Evolutionary conservation across 345 rosid genomes (phyloP), one percentile per base, ranked within the genome.

Genomic region (Angophora floribunda): DNA sequence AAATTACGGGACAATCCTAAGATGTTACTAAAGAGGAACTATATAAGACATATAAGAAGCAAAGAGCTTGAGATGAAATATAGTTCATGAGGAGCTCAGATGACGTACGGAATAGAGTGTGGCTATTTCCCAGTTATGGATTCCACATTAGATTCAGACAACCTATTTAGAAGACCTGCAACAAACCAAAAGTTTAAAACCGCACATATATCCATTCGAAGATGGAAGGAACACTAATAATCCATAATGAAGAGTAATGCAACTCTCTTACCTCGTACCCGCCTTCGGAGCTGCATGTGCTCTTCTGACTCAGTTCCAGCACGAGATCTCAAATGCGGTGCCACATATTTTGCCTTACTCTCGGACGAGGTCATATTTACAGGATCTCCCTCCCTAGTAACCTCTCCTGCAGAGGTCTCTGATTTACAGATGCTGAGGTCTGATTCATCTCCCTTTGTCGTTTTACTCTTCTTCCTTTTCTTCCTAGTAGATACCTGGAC

Each of bases 91-190:
- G n/a, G 59, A 87, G 88, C 61, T 75, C 16, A 51, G 85, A 89
- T 55, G 89, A 88, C 96, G 52, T 94, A 98, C 99, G 41, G 89
- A 92, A 90, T 93, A 94, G 87, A 98, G 92, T 84, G 93, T 88
- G 85, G 98, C 91, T 90, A 95, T 93, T 87, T 97, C 98, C 93
- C 96, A 2, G 99, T 95, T 87, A 97, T 88, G 87, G 98, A 93
- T 90, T 98, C 99, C 89, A 96, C 94, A 87, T 98, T 97, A 53
- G 98, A 93, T 93, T 98, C 99, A 78, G 96, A 94, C 86, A 97
- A 89, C 94, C 93, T 96, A 91, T 96, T 95, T 53, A 97, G 94
- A 91, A 98, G 96, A 92, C 98, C 99, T 95, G 95, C 24, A 92
- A 94, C 85, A 91, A 53, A 87, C 51, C 79, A 52, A 52, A 86